phyloP scores from a whole-genome alignment of 2,329 filamentous ascomycete species.

The Beauveria australis region DNA sequence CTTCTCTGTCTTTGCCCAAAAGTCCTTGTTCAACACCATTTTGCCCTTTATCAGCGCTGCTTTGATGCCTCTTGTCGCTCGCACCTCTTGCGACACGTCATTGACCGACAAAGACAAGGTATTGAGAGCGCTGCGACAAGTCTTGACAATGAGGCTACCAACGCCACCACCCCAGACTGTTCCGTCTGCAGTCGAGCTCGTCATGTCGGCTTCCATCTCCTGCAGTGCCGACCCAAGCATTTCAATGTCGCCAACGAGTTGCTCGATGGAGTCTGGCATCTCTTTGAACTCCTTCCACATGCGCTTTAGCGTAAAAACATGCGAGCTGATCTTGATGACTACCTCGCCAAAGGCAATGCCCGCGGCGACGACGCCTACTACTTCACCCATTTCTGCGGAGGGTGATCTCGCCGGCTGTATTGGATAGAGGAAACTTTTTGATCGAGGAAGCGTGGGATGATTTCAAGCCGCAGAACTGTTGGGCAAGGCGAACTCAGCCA shows the following conservation, averaged over 20 bases:
- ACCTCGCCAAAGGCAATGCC: background rate
- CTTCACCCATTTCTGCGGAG: background rate
- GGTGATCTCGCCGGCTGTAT: background rate
- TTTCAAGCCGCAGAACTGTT: background rate
- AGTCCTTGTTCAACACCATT: background rate
- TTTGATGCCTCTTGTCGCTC: background rate
- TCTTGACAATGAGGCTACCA: background rate
- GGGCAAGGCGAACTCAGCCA: too few species aligned
- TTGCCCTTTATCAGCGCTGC: background rate
- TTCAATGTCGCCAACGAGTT: background rate
- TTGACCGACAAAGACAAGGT: background rate
- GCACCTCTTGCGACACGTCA: background rate
- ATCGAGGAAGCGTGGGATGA: background rate
- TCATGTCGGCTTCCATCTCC: background rate
- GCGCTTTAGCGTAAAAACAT: background rate
- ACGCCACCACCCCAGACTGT: background rate
- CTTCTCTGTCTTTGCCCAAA: background rate
- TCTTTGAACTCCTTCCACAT: background rate
- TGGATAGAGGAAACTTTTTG: background rate
- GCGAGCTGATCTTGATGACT: background rate
- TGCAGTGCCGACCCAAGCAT: background rate
- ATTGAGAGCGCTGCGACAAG: background rate
- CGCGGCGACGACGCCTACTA: background rate
- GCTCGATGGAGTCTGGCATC: background rate
- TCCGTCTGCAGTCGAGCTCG: background rate